Evolutionary conservation across 2,329 filamentous ascomycete species (phyloP).

Genomic region (Plenodomus lindquistii): DNA sequence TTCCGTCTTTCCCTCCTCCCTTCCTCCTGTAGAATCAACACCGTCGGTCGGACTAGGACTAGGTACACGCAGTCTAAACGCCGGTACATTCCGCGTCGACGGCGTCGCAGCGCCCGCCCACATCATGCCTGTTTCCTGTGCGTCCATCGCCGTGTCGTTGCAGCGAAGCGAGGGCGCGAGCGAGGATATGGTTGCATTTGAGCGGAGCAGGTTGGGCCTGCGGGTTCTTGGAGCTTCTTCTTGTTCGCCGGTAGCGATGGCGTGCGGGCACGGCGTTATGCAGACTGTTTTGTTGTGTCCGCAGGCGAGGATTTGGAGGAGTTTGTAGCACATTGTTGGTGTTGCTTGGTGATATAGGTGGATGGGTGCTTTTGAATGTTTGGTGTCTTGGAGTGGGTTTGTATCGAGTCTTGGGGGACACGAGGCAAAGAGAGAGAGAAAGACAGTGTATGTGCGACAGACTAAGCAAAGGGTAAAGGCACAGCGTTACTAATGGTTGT

Average conservation of each 20-base stretch:
- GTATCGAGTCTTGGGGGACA: too few relatives aligned
- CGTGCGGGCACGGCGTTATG: conserved; percentile 31
- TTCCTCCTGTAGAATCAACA: too few relatives aligned
- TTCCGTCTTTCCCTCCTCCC: too few relatives aligned
- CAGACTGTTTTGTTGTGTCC: conserved; percentile 27
- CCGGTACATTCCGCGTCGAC: not conserved
- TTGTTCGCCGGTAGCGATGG: conserved; percentile 1
- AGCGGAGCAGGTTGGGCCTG: conserved; percentile 5
- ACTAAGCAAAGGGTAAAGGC: too few relatives aligned
- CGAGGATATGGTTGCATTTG: conserved; percentile 11
- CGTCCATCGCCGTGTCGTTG: not conserved
- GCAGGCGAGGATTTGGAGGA: conserved; percentile 33
- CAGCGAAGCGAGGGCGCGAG: not conserved
- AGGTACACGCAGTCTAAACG: too few relatives aligned
- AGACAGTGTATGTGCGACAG: too few relatives aligned
- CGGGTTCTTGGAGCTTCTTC: too few relatives aligned
- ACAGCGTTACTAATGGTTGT: not conserved
- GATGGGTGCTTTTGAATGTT: not conserved
- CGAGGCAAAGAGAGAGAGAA: too few relatives aligned
- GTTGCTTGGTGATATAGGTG: not conserved
- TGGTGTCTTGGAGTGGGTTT: too few relatives aligned
- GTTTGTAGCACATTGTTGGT: conserved; percentile 28
- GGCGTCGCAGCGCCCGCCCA: not conserved
- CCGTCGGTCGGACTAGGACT: too few relatives aligned
- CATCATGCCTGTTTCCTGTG: not conserved